Base-by-base conservation (phyloP, 176 grass and related monocot genomes). In the Zea luxurians region DNA sequence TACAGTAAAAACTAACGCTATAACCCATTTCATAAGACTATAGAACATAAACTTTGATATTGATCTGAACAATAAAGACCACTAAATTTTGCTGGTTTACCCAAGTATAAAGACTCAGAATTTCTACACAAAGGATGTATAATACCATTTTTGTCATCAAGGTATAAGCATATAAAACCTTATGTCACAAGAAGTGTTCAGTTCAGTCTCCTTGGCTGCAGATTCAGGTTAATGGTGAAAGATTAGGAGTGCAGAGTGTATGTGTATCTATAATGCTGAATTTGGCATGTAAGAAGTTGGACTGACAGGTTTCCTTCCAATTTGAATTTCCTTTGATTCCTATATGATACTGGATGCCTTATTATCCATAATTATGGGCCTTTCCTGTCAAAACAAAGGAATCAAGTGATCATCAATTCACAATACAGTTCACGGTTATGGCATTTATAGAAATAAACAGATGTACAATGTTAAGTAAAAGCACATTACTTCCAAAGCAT, bases 401-500 rank as follows among this genome's bases (percentile, higher is more conserved):
- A 48, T 10, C 36, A 54, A 48, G 4, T 36, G 16, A 36, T 36
- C 13, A 7, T 61, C 12, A 36, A 34, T 70, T 48, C 21, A 59
- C 1, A 59, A 21, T 17, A 59, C 18, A 21, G 18, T 15, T 2
- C 50, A 66, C 48, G 52, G 17, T 13, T 59, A 11, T 65, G 11
- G 34, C 52, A 17, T 54, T 54, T 54, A 17, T 54, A 54, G 52
- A 54, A 54, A 17, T 53, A 53, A 53, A 53, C 0, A 46, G 4
- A 35, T 61, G 74, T 16, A 37, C 44, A 37, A 6, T 20, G 60
- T 7, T 48, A 83, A 52, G 17, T 48, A 35, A 66, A 48, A 70
- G 49, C 10, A 72, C 46, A 58, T 86, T 86, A 98, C 95, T 85
- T 90, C 89, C 40, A 98, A 81, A 53, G 81, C 89, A 81, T 94